These are phyloP conservation scores for Taphrina flavorubra DNA, from an alignment of 1,139 yeast genomes.

Conservation along the genomic window DNA sequence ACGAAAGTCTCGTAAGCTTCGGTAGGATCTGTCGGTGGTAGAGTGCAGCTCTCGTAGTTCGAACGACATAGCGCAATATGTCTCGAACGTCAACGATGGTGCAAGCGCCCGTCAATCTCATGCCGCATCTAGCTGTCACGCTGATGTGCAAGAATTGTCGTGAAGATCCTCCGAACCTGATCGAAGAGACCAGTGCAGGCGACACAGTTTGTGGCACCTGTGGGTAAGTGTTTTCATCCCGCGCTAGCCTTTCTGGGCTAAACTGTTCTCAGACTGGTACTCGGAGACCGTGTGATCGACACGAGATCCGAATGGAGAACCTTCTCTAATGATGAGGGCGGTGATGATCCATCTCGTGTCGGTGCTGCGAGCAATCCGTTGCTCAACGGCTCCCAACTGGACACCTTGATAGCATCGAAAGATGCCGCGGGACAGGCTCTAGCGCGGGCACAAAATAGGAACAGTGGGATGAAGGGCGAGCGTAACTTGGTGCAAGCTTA, in stretches of 20 bases:
- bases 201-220: slow-evolving; percentile 97
- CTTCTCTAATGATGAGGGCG: slow-evolving; percentile 90
- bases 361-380: slow-evolving; percentile 98
- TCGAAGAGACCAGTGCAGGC: slow-evolving; percentile 95
- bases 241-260: slow-evolving; percentile 9
- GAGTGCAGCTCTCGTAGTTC: too few relatives aligned
- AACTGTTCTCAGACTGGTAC: slow-evolving; percentile 58
- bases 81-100: slow-evolving; percentile 27
- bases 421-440: slow-evolving; percentile 75
- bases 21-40: background rate
- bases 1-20: slow-evolving; percentile 2
- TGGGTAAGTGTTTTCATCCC: slow-evolving; percentile 56
- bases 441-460: slow-evolving; percentile 84
- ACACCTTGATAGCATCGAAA: slow-evolving; percentile 87
- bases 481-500: slow-evolving; percentile 87
- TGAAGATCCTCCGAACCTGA: slow-evolving; percentile 91
- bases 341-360: slow-evolving; percentile 98
- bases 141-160: slow-evolving; percentile 95
- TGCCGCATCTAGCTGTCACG: slow-evolving; percentile 73
- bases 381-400: slow-evolving; percentile 86
- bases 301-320: slow-evolving; percentile 99
- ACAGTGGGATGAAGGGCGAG: slow-evolving; percentile 84
- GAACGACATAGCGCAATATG: slow-evolving; percentile 2
- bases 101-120: slow-evolving; percentile 34
- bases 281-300: slow-evolving; percentile 90